These are phyloP conservation scores for Tetrahymena elliotti DNA, from an alignment of 73 alveolate species.

Conservation along the genomic window DNA sequence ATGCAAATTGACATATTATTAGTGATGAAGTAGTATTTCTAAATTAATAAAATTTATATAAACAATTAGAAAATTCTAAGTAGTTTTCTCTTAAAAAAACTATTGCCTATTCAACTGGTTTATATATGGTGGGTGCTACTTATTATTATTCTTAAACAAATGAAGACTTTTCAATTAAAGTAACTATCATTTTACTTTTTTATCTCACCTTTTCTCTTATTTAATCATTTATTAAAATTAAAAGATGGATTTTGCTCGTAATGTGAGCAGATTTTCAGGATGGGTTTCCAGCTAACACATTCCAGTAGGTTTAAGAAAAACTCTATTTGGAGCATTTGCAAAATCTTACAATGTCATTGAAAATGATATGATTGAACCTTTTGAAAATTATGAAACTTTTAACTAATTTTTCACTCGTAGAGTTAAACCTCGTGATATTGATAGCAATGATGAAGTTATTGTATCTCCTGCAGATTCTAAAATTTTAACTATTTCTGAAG, in stretches of 20 bases:
- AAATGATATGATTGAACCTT: slow-evolving; percentile 26
- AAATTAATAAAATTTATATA: background rate
- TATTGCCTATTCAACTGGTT: background rate
- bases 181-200: background rate
- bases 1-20: background rate
- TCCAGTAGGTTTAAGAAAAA: slow-evolving; percentile 7
- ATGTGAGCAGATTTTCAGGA: slow-evolving; percentile 9
- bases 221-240: background rate
- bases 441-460: background rate
- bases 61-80: background rate
- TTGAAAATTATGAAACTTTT: slow-evolving; percentile 34
- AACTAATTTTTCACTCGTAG: slow-evolving; percentile 44
- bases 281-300: slow-evolving; percentile 3
- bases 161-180: background rate
- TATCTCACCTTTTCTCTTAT: too few species aligned
- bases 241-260: background rate
- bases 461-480: slow-evolving; percentile 58
- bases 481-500: slow-evolving; percentile 36
- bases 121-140: background rate
- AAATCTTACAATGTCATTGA: slow-evolving; percentile 45
- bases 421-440: slow-evolving; percentile 31
- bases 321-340: slow-evolving; percentile 47
- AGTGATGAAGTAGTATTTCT: background rate
- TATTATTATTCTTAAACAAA: background rate
- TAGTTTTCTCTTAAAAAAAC: background rate